Evolutionary conservation across 768 basidiomycete species (phyloP), one percentile per base, ranked within the genome.

Genomic region (Peribolospora baueri): DNA sequence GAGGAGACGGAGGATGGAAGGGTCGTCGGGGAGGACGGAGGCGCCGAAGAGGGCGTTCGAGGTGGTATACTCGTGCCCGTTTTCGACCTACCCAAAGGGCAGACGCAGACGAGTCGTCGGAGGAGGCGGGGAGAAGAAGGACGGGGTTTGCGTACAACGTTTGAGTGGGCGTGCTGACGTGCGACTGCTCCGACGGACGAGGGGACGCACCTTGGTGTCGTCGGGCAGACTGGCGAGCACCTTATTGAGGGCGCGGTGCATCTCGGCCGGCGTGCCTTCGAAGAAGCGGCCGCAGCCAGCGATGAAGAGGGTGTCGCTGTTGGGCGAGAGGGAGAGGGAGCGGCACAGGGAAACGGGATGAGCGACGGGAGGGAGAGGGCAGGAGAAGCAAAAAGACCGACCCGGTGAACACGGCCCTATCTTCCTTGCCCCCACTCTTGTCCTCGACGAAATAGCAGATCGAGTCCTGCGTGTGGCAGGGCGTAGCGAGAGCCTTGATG

Each of bases 391-490:
- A 25, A 42, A 4, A 10, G 6, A 47, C 69, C 53, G 36, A 73
- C 72, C 91, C 91, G 0, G 91, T 93, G 68, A 97, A 91, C 43
- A 95, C 84, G 11, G 73, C 81, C 14, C 81, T 81, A 59, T 71
- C 61, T 0, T 81, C 71, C 57, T 78, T 77, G 7, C 63, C 62
- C 37, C 66, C 65, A 50, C 70, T 62, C 36, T 65, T 60, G 54
- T 73, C 69, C 41, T 81, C 84, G 54, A 79, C 74, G 65, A 82
- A 74, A 71, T 79, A 97, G 71, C 84, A 93, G 61, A 91, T 90
- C 11, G 90, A 93, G 68, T 95, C 91, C 65, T 84, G 83, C 3
- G 91, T 97, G 67, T 95, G 91, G 68, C 87, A 90, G 1, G 63
- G 62, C 5, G 62, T 64, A 51, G 54, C 55, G 9, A 61, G 40